Percentiles rank a stretch among this genome's conserved stretches.
Conservation (phyloP, 257 asterid genomes). For the Echites panduratus region DNA sequence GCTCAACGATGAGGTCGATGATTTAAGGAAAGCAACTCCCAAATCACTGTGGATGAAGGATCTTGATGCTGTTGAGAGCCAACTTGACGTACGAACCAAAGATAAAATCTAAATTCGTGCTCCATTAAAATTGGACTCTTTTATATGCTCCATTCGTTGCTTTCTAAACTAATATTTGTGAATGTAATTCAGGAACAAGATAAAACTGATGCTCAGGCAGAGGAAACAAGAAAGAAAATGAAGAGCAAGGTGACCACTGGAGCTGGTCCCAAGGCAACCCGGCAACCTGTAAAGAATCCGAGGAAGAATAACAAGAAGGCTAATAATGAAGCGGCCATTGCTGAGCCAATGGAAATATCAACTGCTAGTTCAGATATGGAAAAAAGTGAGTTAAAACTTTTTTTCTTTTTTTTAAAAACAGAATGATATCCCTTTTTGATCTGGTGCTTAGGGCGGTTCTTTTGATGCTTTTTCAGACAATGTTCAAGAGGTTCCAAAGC, state of each 20-base stretch:
- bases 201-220: conserved; percentile 29
- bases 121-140: not conserved
- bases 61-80: conserved; percentile 65
- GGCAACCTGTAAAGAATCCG: conserved; percentile 40
- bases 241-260: conserved; percentile 29
- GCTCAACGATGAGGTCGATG: conserved; percentile 53
- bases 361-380: conserved; percentile 30
- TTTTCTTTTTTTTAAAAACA: not conserved
- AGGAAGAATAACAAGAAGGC: conserved; percentile 47
- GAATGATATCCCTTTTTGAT: not conserved
- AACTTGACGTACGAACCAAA: conserved; percentile 52
- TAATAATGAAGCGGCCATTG: conserved; percentile 36
- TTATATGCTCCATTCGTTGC: not conserved
- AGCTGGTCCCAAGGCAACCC: conserved; percentile 22
- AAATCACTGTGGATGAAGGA: conserved; percentile 68
- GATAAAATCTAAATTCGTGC: no score
- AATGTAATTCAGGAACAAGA: conserved; percentile 48
- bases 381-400: conserved; percentile 35
- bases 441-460: not conserved
- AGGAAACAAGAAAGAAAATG: conserved; percentile 34
- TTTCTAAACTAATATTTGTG: conserved; percentile 3
- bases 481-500: conserved; percentile 44
- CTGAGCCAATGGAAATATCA: conserved; percentile 55
- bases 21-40: conserved; percentile 57
- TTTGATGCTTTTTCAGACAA: conserved; percentile 26